Percentiles rank a stretch among this genome's conserved stretches.
Conservation (phyloP, 148 eudicot genomes). For the Rhododendron henanense region DNA sequence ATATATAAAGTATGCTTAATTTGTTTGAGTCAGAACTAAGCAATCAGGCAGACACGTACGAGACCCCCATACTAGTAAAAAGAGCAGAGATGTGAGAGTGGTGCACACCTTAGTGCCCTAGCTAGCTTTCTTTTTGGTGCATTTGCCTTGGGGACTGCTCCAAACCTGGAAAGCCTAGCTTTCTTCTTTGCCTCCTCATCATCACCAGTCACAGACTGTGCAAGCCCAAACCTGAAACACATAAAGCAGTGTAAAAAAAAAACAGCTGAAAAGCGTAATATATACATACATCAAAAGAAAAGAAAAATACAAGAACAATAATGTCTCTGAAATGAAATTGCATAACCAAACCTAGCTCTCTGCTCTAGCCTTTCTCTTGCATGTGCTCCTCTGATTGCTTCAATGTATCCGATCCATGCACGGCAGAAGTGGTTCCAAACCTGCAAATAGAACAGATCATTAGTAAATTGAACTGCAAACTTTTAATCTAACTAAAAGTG, state of each 20-base stretch:
- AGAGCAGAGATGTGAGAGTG: not conserved
- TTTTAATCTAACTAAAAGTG: not conserved
- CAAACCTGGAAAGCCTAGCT: constrained; percentile 75
- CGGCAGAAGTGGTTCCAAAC: constrained; percentile 58
- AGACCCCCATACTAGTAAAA: not conserved
- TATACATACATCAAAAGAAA: not conserved
- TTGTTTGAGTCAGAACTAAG: not conserved
- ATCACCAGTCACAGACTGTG: constrained; percentile 30
- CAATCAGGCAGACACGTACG: not conserved
- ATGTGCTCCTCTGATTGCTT: constrained; percentile 58
- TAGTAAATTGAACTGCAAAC: not conserved
- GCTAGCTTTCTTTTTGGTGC: constrained; percentile 82
- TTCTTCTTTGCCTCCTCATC: constrained; percentile 84
- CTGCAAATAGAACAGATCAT: constrained; percentile 27
- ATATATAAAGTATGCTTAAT: not conserved
- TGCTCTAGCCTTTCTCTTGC: constrained; percentile 92
- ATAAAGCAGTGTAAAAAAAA: constrained; percentile 2
- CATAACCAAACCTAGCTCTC: constrained; percentile 60
- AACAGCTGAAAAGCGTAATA: not conserved
- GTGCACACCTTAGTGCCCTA: constrained; percentile 62
- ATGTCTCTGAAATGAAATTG: not conserved
- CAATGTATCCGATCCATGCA: constrained; percentile 40
- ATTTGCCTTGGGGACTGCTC: constrained; percentile 40
- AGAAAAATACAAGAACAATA: not conserved
- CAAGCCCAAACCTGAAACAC: constrained; percentile 65